phyloP scores from a whole-genome alignment of 2,329 filamentous ascomycete genomes.

The Colletotrichum sp. region DNA sequence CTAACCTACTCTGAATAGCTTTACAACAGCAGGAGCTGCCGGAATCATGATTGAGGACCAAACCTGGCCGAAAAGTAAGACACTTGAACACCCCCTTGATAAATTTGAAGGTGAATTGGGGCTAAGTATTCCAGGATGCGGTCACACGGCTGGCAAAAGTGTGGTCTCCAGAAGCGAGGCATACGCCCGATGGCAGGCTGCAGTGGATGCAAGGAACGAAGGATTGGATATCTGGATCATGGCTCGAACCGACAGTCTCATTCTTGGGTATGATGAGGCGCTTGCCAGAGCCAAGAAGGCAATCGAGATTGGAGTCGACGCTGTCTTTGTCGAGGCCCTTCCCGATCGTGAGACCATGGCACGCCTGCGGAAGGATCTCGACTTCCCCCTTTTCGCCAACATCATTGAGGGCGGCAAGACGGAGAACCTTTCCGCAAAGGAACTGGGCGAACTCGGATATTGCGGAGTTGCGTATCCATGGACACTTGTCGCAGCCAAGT shows the following conservation, averaged over 20 bases:
- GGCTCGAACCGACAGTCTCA: slow-evolving; percentile 46
- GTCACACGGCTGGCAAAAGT: slow-evolving; percentile 48
- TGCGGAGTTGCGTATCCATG: slow-evolving; percentile 47
- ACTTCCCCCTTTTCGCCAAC: slow-evolving; percentile 45
- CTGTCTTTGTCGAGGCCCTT: slow-evolving; percentile 47
- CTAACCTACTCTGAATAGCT: background rate
- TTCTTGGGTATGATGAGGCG: slow-evolving; percentile 48
- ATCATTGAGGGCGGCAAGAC: slow-evolving; percentile 37
- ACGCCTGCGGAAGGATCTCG: slow-evolving; percentile 37
- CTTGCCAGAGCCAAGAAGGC: slow-evolving; percentile 43
- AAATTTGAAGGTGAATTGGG: background rate
- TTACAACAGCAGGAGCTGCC: slow-evolving; percentile 41
- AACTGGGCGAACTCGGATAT: slow-evolving; percentile 40
- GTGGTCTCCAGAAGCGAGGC: slow-evolving; percentile 49
- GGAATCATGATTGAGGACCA: slow-evolving; percentile 51
- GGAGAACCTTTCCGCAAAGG: slow-evolving; percentile 36
- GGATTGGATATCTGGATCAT: slow-evolving; percentile 50
- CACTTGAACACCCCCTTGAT: background rate
- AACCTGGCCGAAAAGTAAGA: slow-evolving; percentile 49
- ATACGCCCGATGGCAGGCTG: slow-evolving; percentile 48
- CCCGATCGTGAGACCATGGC: slow-evolving; percentile 47
- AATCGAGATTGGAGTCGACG: slow-evolving; percentile 46
- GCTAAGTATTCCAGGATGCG: slow-evolving; percentile 23
- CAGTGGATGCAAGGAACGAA: slow-evolving; percentile 47
- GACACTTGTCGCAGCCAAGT: slow-evolving; percentile 46